Conservation (phyloP, 2,329 filamentous ascomycete species). For the Fusarium hostae region DNA sequence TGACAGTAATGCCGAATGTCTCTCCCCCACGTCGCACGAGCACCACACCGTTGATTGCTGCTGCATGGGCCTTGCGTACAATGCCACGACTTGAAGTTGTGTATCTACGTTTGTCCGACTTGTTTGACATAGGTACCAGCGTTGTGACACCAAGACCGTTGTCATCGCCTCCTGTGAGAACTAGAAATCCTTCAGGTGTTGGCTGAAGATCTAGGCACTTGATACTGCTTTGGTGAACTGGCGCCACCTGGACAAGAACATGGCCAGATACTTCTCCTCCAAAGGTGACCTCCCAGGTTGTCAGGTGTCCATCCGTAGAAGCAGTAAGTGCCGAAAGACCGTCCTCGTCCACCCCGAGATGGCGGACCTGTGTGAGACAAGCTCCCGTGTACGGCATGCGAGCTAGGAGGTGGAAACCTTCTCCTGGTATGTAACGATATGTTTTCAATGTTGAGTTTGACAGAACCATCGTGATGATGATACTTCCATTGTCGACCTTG, state of each 20-base stretch:
- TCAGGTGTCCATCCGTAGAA: slow-evolving; percentile 82
- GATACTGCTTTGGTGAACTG: slow-evolving; percentile 83
- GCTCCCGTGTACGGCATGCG: slow-evolving; percentile 73
- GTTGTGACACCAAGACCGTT: slow-evolving; percentile 75
- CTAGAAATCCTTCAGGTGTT: slow-evolving; percentile 52
- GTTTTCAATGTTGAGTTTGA: slow-evolving; percentile 84
- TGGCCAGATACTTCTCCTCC: slow-evolving; percentile 31
- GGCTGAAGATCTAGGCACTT: slow-evolving; percentile 68
- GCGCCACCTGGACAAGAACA: slow-evolving; percentile 48
- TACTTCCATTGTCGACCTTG: slow-evolving; percentile 46
- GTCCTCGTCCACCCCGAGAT: slow-evolving; percentile 50
- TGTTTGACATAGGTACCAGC: slow-evolving; percentile 32
- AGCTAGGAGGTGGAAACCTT: slow-evolving; percentile 62
- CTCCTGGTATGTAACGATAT: slow-evolving; percentile 59
- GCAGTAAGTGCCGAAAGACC: slow-evolving; percentile 68
- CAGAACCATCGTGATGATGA: slow-evolving; percentile 77
- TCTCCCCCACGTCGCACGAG: slow-evolving; percentile 46
- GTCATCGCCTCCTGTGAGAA: slow-evolving; percentile 89
- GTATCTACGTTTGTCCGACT: slow-evolving; percentile 34
- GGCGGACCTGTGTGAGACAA: slow-evolving; percentile 76
- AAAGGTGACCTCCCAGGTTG: slow-evolving; percentile 46
- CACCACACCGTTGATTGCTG: slow-evolving; percentile 72
- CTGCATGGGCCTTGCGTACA: slow-evolving; percentile 70
- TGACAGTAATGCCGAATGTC: slow-evolving; percentile 57
- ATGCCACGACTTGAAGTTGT: slow-evolving; percentile 41